Evolutionary conservation across 495 filamentous ascomycete genomes (phyloP).

Genomic region (Paragyromitra xinjiangensis): DNA sequence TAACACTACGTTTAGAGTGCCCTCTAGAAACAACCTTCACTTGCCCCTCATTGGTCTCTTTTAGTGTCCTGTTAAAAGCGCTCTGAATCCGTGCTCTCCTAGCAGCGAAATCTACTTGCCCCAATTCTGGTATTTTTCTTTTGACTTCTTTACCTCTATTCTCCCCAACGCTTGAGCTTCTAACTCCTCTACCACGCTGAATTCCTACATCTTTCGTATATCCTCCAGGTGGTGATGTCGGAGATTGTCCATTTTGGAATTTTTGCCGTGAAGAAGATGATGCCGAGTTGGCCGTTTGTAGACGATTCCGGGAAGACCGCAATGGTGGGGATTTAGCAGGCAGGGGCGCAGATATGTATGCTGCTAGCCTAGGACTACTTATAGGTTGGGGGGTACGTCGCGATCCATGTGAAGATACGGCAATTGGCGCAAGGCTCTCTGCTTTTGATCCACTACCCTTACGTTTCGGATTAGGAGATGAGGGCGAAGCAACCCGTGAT

Average conservation of each 20-base stretch:
- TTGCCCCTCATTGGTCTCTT: constrained; percentile 66
- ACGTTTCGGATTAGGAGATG: constrained; percentile 29
- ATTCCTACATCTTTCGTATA: constrained; percentile 48
- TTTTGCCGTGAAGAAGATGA: constrained; percentile 45
- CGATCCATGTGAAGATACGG: constrained; percentile 55
- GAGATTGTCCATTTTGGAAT: constrained; percentile 49
- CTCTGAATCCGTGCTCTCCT: constrained; percentile 71
- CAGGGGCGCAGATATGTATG: constrained; percentile 71
- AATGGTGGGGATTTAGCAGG: constrained; percentile 66
- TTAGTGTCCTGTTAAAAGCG: constrained; percentile 70
- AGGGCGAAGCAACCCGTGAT: constrained; percentile 41
- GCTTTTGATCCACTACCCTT: constrained; percentile 44
- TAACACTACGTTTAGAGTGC: constrained; percentile 50
- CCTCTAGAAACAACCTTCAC: constrained; percentile 40
- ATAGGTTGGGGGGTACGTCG: constrained; percentile 56
- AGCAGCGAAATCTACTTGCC: constrained; percentile 71
- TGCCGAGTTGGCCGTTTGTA: constrained; percentile 21
- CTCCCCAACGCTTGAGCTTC: constrained; percentile 51
- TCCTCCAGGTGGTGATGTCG: constrained; percentile 37
- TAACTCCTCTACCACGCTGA: constrained; percentile 44
- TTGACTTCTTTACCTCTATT: constrained; percentile 57
- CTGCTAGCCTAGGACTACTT: constrained; percentile 66
- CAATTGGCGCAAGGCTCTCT: constrained; percentile 42
- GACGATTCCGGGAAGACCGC: constrained; percentile 53
- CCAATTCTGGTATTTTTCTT: constrained; percentile 60